These are phyloP conservation scores for Fraxinus latifolia DNA, from an alignment of 305 asterid genomes.

Conservation along the genomic window DNA sequence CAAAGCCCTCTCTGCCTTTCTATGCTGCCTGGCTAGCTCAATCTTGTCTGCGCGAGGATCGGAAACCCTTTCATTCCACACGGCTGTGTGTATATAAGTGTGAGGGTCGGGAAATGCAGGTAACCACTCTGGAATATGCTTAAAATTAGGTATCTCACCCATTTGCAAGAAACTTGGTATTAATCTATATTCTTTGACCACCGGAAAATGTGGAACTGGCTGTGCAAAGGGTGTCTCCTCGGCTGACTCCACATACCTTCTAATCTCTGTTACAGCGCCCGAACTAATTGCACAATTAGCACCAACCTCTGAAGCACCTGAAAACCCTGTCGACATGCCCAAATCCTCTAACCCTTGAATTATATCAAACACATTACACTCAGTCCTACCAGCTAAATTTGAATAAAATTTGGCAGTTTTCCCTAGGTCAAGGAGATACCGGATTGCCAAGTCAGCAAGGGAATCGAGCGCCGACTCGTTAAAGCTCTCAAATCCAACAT, in stretches of 20 bases:
- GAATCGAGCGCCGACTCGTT: conserved; percentile 85
- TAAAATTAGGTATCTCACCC: conserved; percentile 67
- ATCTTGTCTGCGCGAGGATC: conserved; percentile 89
- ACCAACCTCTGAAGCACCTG: conserved; percentile 49
- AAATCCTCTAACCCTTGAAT: conserved; percentile 68
- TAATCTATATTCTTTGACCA: conserved; percentile 40
- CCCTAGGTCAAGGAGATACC: conserved; percentile 73
- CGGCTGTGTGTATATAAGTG: conserved; percentile 68
- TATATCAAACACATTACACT: conserved; percentile 73
- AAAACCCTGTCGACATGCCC: conserved; percentile 53
- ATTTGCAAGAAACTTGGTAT: conserved; percentile 82
- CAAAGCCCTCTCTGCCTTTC: conserved; percentile 93
- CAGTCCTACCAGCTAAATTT: conserved; percentile 70
- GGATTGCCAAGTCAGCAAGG: conserved; percentile 64
- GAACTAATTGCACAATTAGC: conserved; percentile 46
- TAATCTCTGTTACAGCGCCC: conserved; percentile 53
- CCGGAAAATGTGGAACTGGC: conserved; percentile 70
- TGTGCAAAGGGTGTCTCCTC: conserved; percentile 89
- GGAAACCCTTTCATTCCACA: conserved; percentile 87
- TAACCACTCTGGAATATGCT: conserved; percentile 84
- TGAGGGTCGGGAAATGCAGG: conserved; percentile 98
- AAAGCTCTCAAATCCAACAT: conserved; percentile 72
- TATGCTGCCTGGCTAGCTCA: conserved; percentile 86
- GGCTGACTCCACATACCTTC: conserved; percentile 49
- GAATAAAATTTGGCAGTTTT: conserved; percentile 64